phyloP scores from a whole-genome alignment of 345 rosid species.

The Psidium friedrichsthalianum region DNA sequence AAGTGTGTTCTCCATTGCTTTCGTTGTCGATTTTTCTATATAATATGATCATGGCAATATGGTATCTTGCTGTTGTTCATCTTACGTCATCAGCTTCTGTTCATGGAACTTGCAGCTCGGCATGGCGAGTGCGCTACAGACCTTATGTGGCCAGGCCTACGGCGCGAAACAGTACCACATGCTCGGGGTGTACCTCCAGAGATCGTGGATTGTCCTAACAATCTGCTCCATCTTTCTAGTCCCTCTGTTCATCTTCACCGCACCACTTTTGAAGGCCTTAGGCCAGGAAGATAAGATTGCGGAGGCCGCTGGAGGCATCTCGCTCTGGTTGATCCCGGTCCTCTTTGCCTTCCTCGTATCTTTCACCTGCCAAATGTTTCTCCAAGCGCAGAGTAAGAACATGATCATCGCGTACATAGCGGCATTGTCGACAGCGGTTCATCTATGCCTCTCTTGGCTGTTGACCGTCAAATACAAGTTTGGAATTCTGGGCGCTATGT shows the following conservation, averaged over 20 bases:
- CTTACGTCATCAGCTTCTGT: not conserved
- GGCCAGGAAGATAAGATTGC: conserved; percentile 60
- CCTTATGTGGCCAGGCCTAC: conserved; percentile 77
- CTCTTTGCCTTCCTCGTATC: conserved; percentile 31
- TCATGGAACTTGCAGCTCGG: conserved; percentile 41
- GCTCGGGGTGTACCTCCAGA: conserved; percentile 75
- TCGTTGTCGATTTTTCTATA: not conserved
- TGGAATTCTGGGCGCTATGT: conserved; percentile 58
- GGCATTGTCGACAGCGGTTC: conserved; percentile 29
- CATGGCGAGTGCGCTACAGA: conserved; percentile 78
- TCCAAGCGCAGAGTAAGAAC: conserved; percentile 86
- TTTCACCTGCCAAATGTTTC: conserved; percentile 70
- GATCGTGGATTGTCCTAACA: conserved; percentile 66
- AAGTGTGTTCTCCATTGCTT: not conserved
- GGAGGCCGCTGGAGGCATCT: conserved; percentile 29
- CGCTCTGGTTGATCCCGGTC: conserved; percentile 48
- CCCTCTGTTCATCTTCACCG: conserved; percentile 45
- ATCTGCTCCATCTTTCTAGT: conserved; percentile 22
- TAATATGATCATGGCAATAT: not conserved
- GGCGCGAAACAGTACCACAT: conserved; percentile 78
- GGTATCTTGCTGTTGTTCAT: not conserved
- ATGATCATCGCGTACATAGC: conserved; percentile 54
- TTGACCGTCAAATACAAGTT: conserved; percentile 32
- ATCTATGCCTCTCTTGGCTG: conserved; percentile 60
- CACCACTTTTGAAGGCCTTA: conserved; percentile 34